Evolutionary conservation across 805 yeast genomes (phyloP), one percentile per base, ranked within the genome.

Genomic region (Yarrowia yakushimensis): DNA sequence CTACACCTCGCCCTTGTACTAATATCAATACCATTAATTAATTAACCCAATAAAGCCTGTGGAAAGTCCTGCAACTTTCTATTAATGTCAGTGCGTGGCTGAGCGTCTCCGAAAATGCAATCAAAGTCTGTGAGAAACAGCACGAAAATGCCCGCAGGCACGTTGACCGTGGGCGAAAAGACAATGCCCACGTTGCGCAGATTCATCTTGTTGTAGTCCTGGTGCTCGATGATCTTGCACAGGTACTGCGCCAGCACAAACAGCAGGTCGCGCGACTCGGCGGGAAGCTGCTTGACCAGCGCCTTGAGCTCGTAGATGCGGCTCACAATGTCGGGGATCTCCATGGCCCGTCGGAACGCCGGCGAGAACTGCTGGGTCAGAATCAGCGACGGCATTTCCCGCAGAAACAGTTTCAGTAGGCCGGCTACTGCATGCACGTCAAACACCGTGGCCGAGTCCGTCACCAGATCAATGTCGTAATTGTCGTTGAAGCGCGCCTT

Each of bases 381-480:
- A n/a, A 90, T 78, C 30, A 83, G 82, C 20, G 82, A 79, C 1
- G 96, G 90, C 62, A 93, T 73, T 62, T 86, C 90, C 65, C 98
- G 79, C 63, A 93, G 76, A 74, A 87, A 93, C 17, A 92, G 79
- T 71, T 93, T 93, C 66, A 93, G 76, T 45, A 93, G 75, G 0
- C 97, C 96, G 2, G 97, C 87, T 8, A 90, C 87, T 0, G 97
- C 87, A 72, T 93, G 91, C 30, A 89, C 85, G 72, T 92, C 97
- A 39, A 72, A 69, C 15, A 65, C 63, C 64, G 64, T 23, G 68
- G 67, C 9, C 65, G 69, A 66, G 28, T 63, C 46, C 5, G 50
- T 36, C 25, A 81, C 80, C 60, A 92, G 77, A 69, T 89, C 90
- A 46, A 88, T 77, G 71, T 92, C 97, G 63, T 81, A 81, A 5